A percentile compares a stretch with the other conserved stretches of the same genome.
Evolutionary conservation across 2,329 filamentous ascomycete species (phyloP).

Genomic region (Colletotrichum kahawae): DNA sequence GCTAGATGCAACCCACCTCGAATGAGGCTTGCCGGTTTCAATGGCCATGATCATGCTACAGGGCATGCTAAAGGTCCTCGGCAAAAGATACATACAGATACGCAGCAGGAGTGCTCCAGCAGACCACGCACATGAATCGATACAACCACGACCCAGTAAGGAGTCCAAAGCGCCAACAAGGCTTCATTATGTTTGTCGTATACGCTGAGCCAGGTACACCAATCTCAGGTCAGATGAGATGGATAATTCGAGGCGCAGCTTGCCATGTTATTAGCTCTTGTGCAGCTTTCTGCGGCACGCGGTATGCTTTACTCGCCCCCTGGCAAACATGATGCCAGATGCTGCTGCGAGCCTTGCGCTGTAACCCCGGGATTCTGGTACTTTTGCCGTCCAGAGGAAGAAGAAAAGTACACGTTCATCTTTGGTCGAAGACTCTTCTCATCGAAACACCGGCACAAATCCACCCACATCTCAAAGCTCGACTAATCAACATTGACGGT

Average conservation of each 20-base stretch:
- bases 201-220: slow-evolving; percentile 9
- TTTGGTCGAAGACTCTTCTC: background rate
- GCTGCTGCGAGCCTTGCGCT: background rate
- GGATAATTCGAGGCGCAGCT: background rate
- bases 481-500: background rate
- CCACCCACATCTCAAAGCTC: background rate
- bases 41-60: background rate
- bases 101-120: background rate
- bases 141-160: background rate
- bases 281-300: background rate
- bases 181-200: background rate
- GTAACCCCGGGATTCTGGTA: background rate
- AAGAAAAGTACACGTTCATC: background rate
- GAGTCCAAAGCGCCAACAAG: background rate
- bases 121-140: background rate
- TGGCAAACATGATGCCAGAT: background rate
- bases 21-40: background rate
- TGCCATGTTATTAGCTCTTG: background rate
- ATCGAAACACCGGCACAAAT: background rate
- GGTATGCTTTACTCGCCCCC: background rate
- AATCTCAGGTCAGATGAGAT: background rate
- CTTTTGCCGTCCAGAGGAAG: background rate
- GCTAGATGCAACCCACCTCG: background rate
- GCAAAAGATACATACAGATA: background rate
- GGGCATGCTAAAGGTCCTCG: background rate